These are phyloP conservation scores for Rhizopus delemar DNA, from an alignment of 371 early-diverging fungal genomes.

Conservation along the genomic window DNA sequence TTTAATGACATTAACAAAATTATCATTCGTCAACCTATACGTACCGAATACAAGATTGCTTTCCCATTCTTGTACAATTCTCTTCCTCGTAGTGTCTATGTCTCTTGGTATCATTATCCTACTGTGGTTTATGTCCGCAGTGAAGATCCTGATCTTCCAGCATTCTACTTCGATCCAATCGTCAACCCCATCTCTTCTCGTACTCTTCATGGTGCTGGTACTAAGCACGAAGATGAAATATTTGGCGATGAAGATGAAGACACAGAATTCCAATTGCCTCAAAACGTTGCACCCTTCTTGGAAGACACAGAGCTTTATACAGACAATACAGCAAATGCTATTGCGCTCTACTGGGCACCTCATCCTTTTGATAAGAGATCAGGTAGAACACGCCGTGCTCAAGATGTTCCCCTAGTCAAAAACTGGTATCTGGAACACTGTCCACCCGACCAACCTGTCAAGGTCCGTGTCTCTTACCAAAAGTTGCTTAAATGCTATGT, in stretches of 20 bases:
- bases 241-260: slow-evolving; percentile 81
- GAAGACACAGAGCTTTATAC: slow-evolving; percentile 79
- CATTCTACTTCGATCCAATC: slow-evolving; percentile 96
- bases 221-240: slow-evolving; percentile 81
- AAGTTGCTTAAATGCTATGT: slow-evolving; percentile 92
- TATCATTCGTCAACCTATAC: slow-evolving; percentile 95
- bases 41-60: slow-evolving; percentile 98
- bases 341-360: slow-evolving; percentile 96
- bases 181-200: slow-evolving; percentile 95
- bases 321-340: slow-evolving; percentile 89
- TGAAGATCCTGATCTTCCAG: slow-evolving; percentile 95
- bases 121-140: slow-evolving; percentile 84
- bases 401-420: slow-evolving; percentile 95
- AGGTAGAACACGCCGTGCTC: slow-evolving; percentile 91
- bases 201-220: slow-evolving; percentile 54
- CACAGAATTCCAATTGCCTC: slow-evolving; percentile 77
- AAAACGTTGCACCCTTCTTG: slow-evolving; percentile 83
- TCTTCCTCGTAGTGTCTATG: slow-evolving; percentile 88
- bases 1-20: slow-evolving; percentile 99
- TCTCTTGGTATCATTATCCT: slow-evolving; percentile 94
- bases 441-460: slow-evolving; percentile 92
- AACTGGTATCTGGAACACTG: slow-evolving; percentile 97
- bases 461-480: slow-evolving; percentile 97
- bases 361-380: slow-evolving; percentile 94
- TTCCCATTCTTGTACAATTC: slow-evolving; percentile 98